Percentiles rank a stretch among this genome's conserved stretches.
Conservation (phyloP, 2,329 filamentous ascomycete species). For the Pestalotiopsis sp. region DNA sequence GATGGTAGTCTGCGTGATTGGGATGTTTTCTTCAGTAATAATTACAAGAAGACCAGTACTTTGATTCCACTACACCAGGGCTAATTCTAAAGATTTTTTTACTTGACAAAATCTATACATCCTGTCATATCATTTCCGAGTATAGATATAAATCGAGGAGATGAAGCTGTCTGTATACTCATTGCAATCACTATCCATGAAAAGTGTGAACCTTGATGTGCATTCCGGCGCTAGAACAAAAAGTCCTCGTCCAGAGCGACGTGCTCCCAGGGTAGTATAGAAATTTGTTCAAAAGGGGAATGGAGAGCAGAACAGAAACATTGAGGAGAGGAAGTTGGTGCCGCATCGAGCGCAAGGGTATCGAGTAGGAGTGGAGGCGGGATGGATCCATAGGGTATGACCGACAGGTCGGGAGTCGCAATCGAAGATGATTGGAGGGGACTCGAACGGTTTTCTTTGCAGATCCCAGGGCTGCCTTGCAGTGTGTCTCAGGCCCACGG, state of each 20-base stretch:
- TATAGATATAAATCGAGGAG: too few species aligned
- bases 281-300: neutral
- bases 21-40: neutral
- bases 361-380: neutral
- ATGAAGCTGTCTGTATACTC: too few species aligned
- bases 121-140: too few species aligned
- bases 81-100: too few species aligned
- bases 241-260: too few species aligned
- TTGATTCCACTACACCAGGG: neutral
- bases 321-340: neutral
- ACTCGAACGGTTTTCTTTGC: neutral
- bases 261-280: too few species aligned
- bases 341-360: neutral
- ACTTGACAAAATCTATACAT: too few species aligned
- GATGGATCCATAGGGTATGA: neutral
- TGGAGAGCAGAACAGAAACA: neutral
- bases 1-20: neutral
- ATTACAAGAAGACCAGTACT: neutral
- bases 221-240: too few species aligned
- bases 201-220: too few species aligned
- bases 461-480: neutral
- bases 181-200: too few species aligned
- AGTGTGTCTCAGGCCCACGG: neutral
- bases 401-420: neutral
- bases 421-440: neutral